phyloP scores from a whole-genome alignment of 1,284 basidiomycete species.

The Rhodotorula sp. region DNA sequence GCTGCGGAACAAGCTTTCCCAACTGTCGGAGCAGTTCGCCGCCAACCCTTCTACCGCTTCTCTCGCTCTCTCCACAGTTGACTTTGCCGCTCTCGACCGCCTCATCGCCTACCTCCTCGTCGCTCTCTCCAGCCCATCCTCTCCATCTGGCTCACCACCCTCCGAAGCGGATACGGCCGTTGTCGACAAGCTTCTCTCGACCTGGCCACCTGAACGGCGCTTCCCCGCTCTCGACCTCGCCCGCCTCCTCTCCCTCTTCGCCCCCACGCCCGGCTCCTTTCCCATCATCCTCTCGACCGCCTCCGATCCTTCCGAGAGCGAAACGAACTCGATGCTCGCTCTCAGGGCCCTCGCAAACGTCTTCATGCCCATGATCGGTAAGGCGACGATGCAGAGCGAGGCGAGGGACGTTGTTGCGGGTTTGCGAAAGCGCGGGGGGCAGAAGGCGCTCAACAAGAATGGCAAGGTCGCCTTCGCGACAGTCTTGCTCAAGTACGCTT shows the following conservation, averaged over 20 bases:
- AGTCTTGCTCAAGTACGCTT: constrained; percentile 70
- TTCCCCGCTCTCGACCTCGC: constrained; percentile 91
- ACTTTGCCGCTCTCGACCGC: constrained; percentile 64
- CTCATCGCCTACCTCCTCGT: constrained; percentile 55
- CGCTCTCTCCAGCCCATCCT: constrained; percentile 43
- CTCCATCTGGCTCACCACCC: constrained; percentile 2
- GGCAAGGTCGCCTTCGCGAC: constrained; percentile 73
- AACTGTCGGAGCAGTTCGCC: constrained; percentile 72
- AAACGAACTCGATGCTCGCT: constrained; percentile 83
- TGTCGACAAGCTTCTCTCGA: constrained; percentile 62
- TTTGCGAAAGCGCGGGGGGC: constrained; percentile 57
- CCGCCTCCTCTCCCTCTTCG: constrained; percentile 71
- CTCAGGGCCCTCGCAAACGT: constrained; percentile 78
- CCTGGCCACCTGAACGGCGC: constrained; percentile 75
- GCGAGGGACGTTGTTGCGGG: constrained; percentile 56
- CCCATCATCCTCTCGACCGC: constrained; percentile 35
- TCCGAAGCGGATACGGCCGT: constrained; percentile 24
- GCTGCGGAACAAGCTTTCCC: constrained; percentile 76
- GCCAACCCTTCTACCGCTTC: constrained; percentile 59
- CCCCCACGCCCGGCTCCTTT: constrained; percentile 53
- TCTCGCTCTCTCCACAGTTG: constrained; percentile 67
- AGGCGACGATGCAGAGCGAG: constrained; percentile 44
- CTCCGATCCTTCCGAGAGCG: constrained; percentile 53
- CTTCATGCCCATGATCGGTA: constrained; percentile 54
- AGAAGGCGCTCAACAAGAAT: constrained; percentile 61